Conservation (phyloP, 164 flowering plant genomes). For the Nymphaea colorata region DNA sequence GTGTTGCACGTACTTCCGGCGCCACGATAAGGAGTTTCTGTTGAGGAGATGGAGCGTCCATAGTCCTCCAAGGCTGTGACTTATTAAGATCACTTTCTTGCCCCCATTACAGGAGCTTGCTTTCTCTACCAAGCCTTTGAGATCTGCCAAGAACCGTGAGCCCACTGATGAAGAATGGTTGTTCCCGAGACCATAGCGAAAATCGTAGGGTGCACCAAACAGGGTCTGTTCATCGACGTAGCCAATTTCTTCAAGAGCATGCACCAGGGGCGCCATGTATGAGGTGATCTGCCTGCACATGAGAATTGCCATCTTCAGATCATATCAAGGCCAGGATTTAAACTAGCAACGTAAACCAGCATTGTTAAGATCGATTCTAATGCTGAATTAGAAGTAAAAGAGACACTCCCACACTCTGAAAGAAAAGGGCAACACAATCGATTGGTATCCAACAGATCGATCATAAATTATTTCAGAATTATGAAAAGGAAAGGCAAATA, state of each 20-base stretch:
- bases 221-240: slow-evolving; percentile 53
- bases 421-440: no score
- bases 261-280: slow-evolving; percentile 69
- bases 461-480: no score
- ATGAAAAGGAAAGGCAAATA: no score
- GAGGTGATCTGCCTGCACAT: slow-evolving; percentile 47
- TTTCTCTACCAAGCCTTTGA: slow-evolving; percentile 50
- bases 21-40: slow-evolving; percentile 51
- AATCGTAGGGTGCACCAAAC: slow-evolving; percentile 92
- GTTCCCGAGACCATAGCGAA: slow-evolving; percentile 69
- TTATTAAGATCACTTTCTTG: slow-evolving; percentile 57
- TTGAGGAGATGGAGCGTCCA: slow-evolving; percentile 69
- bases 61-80: slow-evolving; percentile 89
- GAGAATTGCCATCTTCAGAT: background rate
- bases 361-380: background rate
- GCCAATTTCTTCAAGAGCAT: slow-evolving; percentile 44
- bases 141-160: slow-evolving; percentile 48
- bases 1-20: slow-evolving; percentile 50
- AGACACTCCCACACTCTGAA: no score
- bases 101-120: slow-evolving; percentile 55
- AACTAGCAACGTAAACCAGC: background rate
- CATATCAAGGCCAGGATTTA: no score
- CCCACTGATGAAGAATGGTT: slow-evolving; percentile 57
- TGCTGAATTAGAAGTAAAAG: background rate
- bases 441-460: no score